Conservation (phyloP, 1,284 basidiomycete genomes). For the Athelia psychrophila region DNA sequence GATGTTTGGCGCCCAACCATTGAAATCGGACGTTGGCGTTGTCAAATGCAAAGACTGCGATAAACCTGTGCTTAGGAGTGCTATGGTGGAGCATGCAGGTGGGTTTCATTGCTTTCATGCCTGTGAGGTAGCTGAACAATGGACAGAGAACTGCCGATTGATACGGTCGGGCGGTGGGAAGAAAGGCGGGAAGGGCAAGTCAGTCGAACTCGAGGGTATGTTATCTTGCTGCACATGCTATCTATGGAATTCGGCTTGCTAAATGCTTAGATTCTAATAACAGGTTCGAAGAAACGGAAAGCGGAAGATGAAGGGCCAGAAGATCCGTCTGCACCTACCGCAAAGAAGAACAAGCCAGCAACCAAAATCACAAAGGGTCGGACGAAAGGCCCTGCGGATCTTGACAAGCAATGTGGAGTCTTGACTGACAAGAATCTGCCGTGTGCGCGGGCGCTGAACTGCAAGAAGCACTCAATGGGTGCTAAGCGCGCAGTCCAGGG, state of each 20-base stretch:
- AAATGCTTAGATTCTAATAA: slow-evolving; percentile 1
- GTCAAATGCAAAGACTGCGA: slow-evolving; percentile 77
- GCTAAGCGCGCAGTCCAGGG: slow-evolving; percentile 92
- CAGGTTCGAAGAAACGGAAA: slow-evolving; percentile 69
- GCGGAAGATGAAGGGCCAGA: slow-evolving; percentile 61
- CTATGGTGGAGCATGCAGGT: slow-evolving; percentile 77
- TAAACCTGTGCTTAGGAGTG: slow-evolving; percentile 75
- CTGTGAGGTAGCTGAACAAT: too few species aligned
- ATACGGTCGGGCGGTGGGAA: slow-evolving; percentile 51
- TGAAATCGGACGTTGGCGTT: slow-evolving; percentile 66
- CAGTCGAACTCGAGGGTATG: slow-evolving; percentile 35
- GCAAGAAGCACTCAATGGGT: slow-evolving; percentile 98
- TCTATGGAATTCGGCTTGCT: not conserved
- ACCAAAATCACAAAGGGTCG: slow-evolving; percentile 74
- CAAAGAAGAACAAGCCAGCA: slow-evolving; percentile 73
- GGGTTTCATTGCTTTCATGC: slow-evolving; percentile 18
- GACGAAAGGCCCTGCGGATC: slow-evolving; percentile 83
- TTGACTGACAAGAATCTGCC: slow-evolving; percentile 95
- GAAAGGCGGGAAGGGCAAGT: slow-evolving; percentile 54
- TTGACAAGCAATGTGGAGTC: slow-evolving; percentile 94
- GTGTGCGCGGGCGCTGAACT: slow-evolving; percentile 95
- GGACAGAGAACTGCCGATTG: slow-evolving; percentile 58
- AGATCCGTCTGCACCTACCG: slow-evolving; percentile 55
- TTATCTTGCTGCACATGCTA: not conserved
- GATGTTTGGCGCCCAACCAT: slow-evolving; percentile 76